Base-by-base conservation (phyloP, 495 filamentous ascomycete species). In the Bacidia gigantensis region DNA sequence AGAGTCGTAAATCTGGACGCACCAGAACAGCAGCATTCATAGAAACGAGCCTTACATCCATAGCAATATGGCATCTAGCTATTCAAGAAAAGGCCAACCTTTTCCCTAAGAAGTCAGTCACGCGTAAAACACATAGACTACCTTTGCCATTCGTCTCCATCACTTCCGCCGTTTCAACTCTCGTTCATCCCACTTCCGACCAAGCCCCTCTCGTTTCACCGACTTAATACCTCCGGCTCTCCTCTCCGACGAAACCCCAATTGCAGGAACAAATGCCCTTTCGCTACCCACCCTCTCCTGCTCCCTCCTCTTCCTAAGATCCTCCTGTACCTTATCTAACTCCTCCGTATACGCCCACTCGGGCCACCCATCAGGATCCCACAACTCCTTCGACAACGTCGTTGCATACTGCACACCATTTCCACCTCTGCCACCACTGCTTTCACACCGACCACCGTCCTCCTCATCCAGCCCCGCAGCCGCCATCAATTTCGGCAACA, bases 401-500 rank as follows among this genome's bases (percentile, higher is more conserved):
- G 81, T 87, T 5, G 73, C 69, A 60, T 96, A 95, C 69, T 93
- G 85, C 2, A 76, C 73, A 32, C 67, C 62, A 43, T 35, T 14
- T 76, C 72, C 52, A 75, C 71, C n/a, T n/a, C n/a, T n/a, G n/a
- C n/a, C n/a, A n/a, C n/a, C 41, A 96, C 72, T n/a, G n/a, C n/a
- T n/a, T n/a, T n/a, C n/a, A n/a, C n/a, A n/a, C n/a, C n/a, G n/a
- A n/a, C n/a, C n/a, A n/a, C n/a, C n/a, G n/a, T n/a, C 20, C 41
- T 44, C 20, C 14, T 20, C 47, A 3, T 35, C 26, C 47, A 50
- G 23, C 2, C 84, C 88, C 3, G 83, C 83, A 69, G 92, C 95
- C 5, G 72, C 73, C 68, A 89, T 79, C 62, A 97, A 73, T 57
- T 90, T 90, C 38, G 79, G 76, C 53, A 86, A 68, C 17, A 95